Percentiles rank a stretch among this genome's conserved stretches.
Conservation (phyloP, 2,329 filamentous ascomycete genomes). For the Cladosporium sp. region DNA sequence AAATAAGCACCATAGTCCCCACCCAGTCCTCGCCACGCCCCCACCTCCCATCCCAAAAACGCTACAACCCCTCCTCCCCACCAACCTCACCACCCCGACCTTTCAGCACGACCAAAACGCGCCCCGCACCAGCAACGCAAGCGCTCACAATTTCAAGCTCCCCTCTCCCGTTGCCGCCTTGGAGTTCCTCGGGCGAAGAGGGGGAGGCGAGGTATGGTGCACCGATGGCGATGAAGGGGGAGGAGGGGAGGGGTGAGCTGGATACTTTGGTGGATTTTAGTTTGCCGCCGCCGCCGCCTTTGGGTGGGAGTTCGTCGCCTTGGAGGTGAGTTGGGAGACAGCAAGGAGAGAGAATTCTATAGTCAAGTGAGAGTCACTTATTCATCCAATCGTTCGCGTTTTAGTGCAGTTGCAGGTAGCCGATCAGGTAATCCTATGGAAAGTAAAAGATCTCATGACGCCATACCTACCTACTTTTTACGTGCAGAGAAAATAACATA, state of each 20-base stretch:
- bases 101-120: background rate
- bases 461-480: no score
- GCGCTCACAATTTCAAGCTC: conserved; percentile 14
- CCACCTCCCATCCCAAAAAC: background rate
- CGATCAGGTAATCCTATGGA: no score
- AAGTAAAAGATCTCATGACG: no score
- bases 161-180: conserved; percentile 19
- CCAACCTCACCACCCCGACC: background rate
- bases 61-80: background rate
- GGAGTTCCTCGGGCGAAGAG: conserved; percentile 17
- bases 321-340: background rate
- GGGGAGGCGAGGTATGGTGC: background rate
- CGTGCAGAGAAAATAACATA: no score
- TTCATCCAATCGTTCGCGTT: no score
- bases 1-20: conserved; percentile 19
- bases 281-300: conserved; percentile 19
- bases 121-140: background rate
- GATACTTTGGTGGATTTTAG: conserved; percentile 19
- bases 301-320: conserved; percentile 15
- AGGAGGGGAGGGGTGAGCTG: background rate
- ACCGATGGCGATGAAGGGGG: no score
- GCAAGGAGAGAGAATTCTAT: background rate
- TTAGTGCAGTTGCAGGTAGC: no score
- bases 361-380: no score
- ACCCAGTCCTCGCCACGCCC: conserved; percentile 16